phyloP scores from a whole-genome alignment of 495 filamentous ascomycete genomes.

The Penicilliopsis zonata region DNA sequence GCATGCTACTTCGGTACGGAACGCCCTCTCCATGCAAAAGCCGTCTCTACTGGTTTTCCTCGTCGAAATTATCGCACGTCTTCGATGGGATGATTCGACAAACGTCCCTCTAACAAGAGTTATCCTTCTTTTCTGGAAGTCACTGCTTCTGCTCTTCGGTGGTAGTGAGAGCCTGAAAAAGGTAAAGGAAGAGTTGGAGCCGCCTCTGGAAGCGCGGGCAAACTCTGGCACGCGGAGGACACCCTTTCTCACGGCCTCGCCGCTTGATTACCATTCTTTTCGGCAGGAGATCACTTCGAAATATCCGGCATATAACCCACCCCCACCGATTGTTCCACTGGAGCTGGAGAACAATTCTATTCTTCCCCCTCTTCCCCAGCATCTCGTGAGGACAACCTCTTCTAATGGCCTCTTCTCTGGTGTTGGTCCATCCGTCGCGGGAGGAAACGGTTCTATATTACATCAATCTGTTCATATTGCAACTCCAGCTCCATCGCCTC shows the following conservation, averaged over 20 bases:
- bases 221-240: slow-evolving; percentile 23
- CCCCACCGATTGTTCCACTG: slow-evolving; percentile 68
- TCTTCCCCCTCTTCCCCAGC: slow-evolving; percentile 69
- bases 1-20: slow-evolving; percentile 18
- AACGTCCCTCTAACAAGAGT: slow-evolving; percentile 54
- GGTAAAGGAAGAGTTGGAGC: slow-evolving; percentile 49
- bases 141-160: slow-evolving; percentile 73
- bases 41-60: slow-evolving; percentile 62
- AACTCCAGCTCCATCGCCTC: slow-evolving; percentile 93
- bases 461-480: slow-evolving; percentile 96
- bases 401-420: slow-evolving; percentile 30
- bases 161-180: slow-evolving; percentile 57
- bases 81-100: slow-evolving; percentile 79
- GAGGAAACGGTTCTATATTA: slow-evolving; percentile 64
- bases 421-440: slow-evolving; percentile 26
- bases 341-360: slow-evolving; percentile 86
- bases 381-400: slow-evolving; percentile 41
- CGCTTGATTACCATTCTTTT: slow-evolving; percentile 91
- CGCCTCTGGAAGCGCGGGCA: slow-evolving; percentile 18
- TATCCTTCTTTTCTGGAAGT: slow-evolving; percentile 83
- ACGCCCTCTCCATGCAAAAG: slow-evolving; percentile 36
- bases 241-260: slow-evolving; percentile 74
- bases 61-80: slow-evolving; percentile 57
- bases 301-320: slow-evolving; percentile 91
- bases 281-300: slow-evolving; percentile 98